A percentile compares a stretch with the other conserved stretches of the same genome.
These are phyloP conservation scores for Arthrobotrys sinensis DNA, from an alignment of 2,329 filamentous ascomycete species.

Conservation along the genomic window DNA sequence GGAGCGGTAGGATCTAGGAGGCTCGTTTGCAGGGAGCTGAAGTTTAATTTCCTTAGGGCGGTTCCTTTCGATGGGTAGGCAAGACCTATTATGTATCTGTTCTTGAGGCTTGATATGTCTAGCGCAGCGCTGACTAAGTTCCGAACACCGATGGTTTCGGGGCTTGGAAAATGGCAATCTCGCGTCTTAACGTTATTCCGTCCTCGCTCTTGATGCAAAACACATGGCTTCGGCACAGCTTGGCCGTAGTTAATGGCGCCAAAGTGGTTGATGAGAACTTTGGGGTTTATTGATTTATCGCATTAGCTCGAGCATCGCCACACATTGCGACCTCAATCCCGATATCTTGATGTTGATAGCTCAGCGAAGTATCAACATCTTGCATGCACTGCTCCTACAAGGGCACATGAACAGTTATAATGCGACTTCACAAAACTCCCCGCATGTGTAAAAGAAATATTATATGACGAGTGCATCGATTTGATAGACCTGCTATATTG, in stretches of 20 bases:
- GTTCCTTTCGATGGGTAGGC: neutral
- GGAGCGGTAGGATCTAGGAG: neutral
- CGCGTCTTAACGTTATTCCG: conserved; percentile 27
- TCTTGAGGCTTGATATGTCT: neutral
- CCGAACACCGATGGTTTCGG: conserved; percentile 35
- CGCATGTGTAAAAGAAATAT: neutral
- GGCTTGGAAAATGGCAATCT: conserved; percentile 35
- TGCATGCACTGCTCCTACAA: neutral
- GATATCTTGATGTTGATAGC: too few relatives aligned
- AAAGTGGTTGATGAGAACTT: neutral
- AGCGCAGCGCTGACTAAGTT: conserved; percentile 23
- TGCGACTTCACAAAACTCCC: neutral
- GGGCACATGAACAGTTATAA: neutral
- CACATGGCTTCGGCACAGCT: conserved; percentile 9
- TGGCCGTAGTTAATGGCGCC: conserved; percentile 8
- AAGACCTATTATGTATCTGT: neutral
- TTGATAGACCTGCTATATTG: neutral
- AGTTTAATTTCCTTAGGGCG: conserved; percentile 1
- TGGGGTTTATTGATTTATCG: neutral
- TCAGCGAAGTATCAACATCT: neutral
- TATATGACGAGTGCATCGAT: neutral
- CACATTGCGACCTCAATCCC: neutral
- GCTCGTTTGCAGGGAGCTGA: neutral
- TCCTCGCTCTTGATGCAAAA: conserved; percentile 4
- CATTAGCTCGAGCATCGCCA: neutral